Conservation (phyloP, 371 early-diverging fungal genomes). For the Actinomortierella wolfii region DNA sequence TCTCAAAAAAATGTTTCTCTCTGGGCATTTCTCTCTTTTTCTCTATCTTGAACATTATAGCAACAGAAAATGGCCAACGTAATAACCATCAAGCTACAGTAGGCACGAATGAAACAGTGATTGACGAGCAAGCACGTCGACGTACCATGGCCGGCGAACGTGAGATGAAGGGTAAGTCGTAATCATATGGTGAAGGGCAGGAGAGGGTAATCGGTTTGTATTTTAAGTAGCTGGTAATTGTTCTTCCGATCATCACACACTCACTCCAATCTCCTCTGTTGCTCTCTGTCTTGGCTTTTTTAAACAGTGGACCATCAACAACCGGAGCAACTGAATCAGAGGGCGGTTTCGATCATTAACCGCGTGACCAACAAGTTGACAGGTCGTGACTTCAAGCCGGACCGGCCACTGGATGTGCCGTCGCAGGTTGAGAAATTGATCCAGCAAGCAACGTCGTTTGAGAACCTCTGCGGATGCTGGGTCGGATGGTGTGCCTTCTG, state of each 20-base stretch:
- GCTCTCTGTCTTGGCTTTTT: neutral
- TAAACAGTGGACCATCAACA: constrained; percentile 51
- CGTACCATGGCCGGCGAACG: constrained; percentile 37
- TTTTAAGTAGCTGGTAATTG: neutral
- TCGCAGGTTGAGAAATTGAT: constrained; percentile 94
- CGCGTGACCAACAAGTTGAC: constrained; percentile 60
- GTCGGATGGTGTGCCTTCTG: constrained; percentile 93
- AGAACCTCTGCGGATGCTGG: constrained; percentile 96
- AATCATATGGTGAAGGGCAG: neutral
- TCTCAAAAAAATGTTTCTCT: too few species aligned
- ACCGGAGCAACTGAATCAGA: constrained; percentile 58
- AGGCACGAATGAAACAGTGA: constrained; percentile 21
- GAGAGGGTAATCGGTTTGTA: constrained; percentile 13
- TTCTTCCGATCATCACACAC: neutral
- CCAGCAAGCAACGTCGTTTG: constrained; percentile 90
- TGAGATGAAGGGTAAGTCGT: constrained; percentile 36
- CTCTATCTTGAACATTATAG: constrained; percentile 4
- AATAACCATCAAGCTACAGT: constrained; percentile 11
- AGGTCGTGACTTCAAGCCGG: constrained; percentile 89
- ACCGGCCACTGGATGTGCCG: constrained; percentile 80
- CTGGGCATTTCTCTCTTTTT: too few species aligned
- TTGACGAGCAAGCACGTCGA: constrained; percentile 43
- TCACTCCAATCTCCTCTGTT: neutral
- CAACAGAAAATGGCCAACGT: constrained; percentile 35
- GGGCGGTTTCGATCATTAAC: constrained; percentile 67